Evolutionary conservation across 176 grass and related monocot species (phyloP).

Genomic region (Luzula sylvatica): DNA sequence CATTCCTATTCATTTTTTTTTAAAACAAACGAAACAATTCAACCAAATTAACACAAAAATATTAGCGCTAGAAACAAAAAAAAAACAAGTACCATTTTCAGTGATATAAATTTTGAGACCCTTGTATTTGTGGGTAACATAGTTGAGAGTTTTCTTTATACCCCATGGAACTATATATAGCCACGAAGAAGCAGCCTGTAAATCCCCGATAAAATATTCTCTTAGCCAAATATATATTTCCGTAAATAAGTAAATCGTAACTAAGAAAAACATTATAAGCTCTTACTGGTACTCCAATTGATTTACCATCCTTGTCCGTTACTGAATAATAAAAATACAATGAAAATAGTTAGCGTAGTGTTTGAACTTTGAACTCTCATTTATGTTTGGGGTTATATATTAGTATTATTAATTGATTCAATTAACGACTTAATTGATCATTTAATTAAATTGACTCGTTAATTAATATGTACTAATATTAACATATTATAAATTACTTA

Average conservation of each 20-base stretch:
- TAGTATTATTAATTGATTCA: too few relatives aligned
- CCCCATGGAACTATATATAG: conserved; percentile 97
- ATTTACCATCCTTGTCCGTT: conserved; percentile 45
- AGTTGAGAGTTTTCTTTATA: conserved; percentile 50
- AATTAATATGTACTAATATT: too few relatives aligned
- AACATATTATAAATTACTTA: too few relatives aligned
- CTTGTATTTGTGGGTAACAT: conserved; percentile 49
- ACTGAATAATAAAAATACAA: conserved; percentile 42
- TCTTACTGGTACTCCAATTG: conserved; percentile 83
- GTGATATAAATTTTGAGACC: conserved; percentile 69
- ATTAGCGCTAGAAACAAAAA: background rate
- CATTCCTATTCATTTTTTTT: conserved; percentile 58
- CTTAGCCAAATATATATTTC: background rate
- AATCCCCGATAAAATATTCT: conserved; percentile 1
- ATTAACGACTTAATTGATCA: too few relatives aligned
- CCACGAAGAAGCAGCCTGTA: conserved; percentile 90
- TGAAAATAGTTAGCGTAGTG: conserved; percentile 23
- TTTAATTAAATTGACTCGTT: too few relatives aligned
- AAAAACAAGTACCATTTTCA: conserved; percentile 65
- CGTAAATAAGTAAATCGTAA: too few relatives aligned
- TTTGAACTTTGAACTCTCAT: too few relatives aligned
- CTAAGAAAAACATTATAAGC: background rate
- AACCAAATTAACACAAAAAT: too few relatives aligned
- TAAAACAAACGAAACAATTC: background rate
- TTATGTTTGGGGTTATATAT: too few relatives aligned